A percentile compares a stretch with the other conserved stretches of the same genome.
These are phyloP conservation scores for Populus davidiana DNA, from an alignment of 345 rosid species.

Conservation along the genomic window DNA sequence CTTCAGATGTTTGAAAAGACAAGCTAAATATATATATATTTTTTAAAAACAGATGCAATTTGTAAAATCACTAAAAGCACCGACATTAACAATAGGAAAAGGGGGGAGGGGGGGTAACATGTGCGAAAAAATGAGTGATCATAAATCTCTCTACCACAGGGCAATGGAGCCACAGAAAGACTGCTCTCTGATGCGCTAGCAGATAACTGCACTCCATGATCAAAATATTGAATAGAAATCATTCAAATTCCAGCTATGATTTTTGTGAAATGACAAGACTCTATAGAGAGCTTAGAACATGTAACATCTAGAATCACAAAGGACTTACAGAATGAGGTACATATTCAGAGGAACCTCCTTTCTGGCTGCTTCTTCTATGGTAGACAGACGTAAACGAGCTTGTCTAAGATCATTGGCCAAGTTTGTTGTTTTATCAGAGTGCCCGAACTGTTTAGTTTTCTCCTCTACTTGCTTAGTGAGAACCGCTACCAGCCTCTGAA, in stretches of 20 bases:
- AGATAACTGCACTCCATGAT: neutral
- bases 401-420: conserved; percentile 62
- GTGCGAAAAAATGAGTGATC: neutral
- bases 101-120: neutral
- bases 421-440: conserved; percentile 46
- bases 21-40: neutral
- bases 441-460: conserved; percentile 42
- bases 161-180: neutral
- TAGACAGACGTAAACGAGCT: conserved; percentile 54
- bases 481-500: conserved; percentile 55
- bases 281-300: neutral
- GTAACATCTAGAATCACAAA: neutral
- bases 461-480: conserved; percentile 63
- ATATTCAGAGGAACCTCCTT: conserved; percentile 68
- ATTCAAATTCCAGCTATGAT: neutral
- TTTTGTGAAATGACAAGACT: neutral
- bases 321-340: conserved; percentile 89
- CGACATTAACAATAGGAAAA: no score
- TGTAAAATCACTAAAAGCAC: no score
- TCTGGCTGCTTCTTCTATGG: conserved; percentile 70
- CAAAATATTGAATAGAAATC: neutral
- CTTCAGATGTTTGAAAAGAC: neutral
- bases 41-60: no score
- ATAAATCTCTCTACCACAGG: neutral
- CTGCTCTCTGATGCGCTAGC: neutral